Evolutionary conservation across 2,329 filamentous ascomycete genomes (phyloP).

Genomic region (Helotiales sp.): DNA sequence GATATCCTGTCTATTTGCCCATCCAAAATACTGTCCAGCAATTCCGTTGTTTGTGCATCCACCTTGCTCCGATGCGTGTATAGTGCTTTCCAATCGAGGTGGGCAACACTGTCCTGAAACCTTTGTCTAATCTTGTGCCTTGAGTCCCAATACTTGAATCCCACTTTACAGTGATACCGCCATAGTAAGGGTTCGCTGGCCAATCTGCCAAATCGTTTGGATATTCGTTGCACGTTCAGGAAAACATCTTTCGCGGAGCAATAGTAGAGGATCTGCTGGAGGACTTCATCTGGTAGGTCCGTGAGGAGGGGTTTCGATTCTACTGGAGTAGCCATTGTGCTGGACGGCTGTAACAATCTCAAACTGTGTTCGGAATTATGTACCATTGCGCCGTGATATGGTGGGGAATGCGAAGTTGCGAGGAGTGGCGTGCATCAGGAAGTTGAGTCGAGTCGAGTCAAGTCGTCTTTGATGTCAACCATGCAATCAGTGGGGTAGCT

Average conservation of each 20-base stretch:
- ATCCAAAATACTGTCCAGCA: slow-evolving; percentile 69
- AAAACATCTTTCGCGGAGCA: slow-evolving; percentile 56
- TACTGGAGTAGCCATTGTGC: not conserved
- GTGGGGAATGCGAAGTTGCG: not conserved
- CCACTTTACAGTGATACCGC: slow-evolving; percentile 68
- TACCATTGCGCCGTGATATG: not conserved
- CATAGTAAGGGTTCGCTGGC: slow-evolving; percentile 75
- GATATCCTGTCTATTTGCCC: slow-evolving; percentile 68
- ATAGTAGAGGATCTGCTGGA: slow-evolving; percentile 74
- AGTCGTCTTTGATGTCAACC: not conserved
- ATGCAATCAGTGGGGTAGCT: not conserved
- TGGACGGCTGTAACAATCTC: not conserved
- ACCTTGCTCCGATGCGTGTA: slow-evolving; percentile 57
- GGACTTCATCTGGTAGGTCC: slow-evolving; percentile 72
- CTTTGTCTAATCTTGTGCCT: slow-evolving; percentile 61
- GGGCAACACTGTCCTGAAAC: slow-evolving; percentile 50
- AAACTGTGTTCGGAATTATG: not conserved
- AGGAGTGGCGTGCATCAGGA: not conserved
- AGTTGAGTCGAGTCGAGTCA: not conserved
- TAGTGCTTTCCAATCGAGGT: slow-evolving; percentile 73
- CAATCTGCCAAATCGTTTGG: slow-evolving; percentile 63
- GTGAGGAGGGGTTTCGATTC: slow-evolving; percentile 6
- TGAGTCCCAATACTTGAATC: slow-evolving; percentile 75
- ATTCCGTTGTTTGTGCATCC: slow-evolving; percentile 50
- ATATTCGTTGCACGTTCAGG: slow-evolving; percentile 51